Base-by-base conservation (phyloP, 2,329 filamentous ascomycete species). In the Trichoderma sp. region DNA sequence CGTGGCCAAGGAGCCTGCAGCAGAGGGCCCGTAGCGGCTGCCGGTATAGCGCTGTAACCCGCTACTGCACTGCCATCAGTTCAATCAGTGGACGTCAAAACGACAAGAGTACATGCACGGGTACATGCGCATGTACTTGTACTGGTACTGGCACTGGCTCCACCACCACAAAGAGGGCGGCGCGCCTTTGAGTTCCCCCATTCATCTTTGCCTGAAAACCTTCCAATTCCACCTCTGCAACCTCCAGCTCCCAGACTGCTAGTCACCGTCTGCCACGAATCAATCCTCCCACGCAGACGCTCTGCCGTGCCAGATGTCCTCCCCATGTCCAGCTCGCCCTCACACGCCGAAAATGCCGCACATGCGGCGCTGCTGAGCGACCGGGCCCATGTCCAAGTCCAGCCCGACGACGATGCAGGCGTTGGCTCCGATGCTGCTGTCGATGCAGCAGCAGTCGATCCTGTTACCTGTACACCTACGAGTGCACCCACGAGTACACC, bases 261-360 rank as follows among this genome's bases (percentile, higher is more conserved):
- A 62, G 56, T 75, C 70, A 73, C 65, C 74, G 68, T 73, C 74
- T 73, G 61, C 74, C 73, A 70, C 75, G 74, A 75, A 75, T 74
- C 73, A 70, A 73, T 69, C 70, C 71, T 75, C 62, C 73, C 73
- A 75, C 74, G 75, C 73, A 71, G 74, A 74, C 73, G 75, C 75
- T 70, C 75, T 76, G 75, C 75, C 75, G 75, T 80, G 83, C 84
- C 85, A 84, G 81, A 88, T 88, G 87, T 86, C 82, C 81, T 82
- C 83, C 86, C 85, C 86, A 89, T 89, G 87, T 88, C 86, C 82
- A 86, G 80, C 79, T 82, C 83, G 83, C 81, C 82, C 80, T 80
- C 79, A 80, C 80, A 82, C 79, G 80, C 81, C 82, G 85, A 86
- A 86, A 85, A 87, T 88, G 85, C 85, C 86, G 84, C 86, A 86